Evolutionary conservation across 208 protist species (phyloP), one percentile per base, ranked within the genome.

Genomic region (Endotrypanum monterogeii): DNA sequence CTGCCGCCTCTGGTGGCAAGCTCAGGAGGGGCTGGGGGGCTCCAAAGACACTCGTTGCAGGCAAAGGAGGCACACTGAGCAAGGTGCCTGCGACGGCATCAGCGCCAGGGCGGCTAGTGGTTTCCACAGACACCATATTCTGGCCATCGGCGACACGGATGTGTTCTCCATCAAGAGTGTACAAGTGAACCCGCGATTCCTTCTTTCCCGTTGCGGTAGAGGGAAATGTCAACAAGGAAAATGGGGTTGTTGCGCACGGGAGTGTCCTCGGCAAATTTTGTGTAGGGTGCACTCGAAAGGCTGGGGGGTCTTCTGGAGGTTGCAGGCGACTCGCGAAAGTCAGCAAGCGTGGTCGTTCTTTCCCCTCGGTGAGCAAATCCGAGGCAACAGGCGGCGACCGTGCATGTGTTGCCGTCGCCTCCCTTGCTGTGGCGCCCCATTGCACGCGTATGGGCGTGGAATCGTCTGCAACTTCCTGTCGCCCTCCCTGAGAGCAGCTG

Each of bases 41-140:
- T 7, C 65, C 68, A 65, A 91, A 92, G 8, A 95, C 91, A 73
- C 67, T 77, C 54, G 79, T 85, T 55, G 91, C 54, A 12, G 91
- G 91, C 44, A 95, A 63, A 25, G 85, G 61, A 4, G 91, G 91
- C 28, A 78, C 82, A 8, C 63, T 67, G 12, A 89, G 35, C 60
- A 73, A 8, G 12, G 3, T 25, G 2, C 46, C 28, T 0, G 32
- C 18, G 0, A 32, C 8, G 44, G 25, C 48, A 23, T 16, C 28
- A 12, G 25, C n/a, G 12, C 8, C 3, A 41, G 63, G 63, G 32
- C 48, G 66, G 16, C 20, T 56, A 20, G 58, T 32, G 5, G 2
- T 1, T 9, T 16, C 8, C 61, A 70, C 57, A 9, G 55, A 1
- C 30, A 73, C 54, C 18, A 18, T 60, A 0, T 39, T 66, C 25